Base-by-base conservation (phyloP, 2,329 filamentous ascomycete species). In the Nannizziopsis arthrosporioides region DNA sequence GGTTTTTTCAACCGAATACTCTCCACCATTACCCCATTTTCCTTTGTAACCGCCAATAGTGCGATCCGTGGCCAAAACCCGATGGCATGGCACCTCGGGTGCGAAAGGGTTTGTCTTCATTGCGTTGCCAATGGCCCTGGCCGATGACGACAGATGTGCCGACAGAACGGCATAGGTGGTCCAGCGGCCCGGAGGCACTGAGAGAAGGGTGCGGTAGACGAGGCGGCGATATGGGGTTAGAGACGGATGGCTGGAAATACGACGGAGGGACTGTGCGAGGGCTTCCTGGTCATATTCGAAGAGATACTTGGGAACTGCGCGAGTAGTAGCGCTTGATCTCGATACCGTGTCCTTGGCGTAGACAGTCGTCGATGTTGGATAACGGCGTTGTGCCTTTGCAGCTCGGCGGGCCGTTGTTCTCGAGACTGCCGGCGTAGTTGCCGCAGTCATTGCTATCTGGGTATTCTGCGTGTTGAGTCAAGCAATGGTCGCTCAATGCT, bases 61-160 rank as follows among this genome's bases (percentile, higher is more conserved):
- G 10, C 84, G 81, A 44, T 81, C 81, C 36, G 79, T 81, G 5
- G 84, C 84, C 41, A 93, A 76, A 17, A 90, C 82, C 8, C 87
- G 76, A 64, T 93, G 86, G 56, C 86, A 93, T 1, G 86, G 87
- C 3, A 90, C 82, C 31, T 78, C 74, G 0, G 87, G 86, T 11
- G 87, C 86, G 58, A 90, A 93, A 0, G 86, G 86, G 61, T 94
- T 94, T 32, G 67, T 71, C 14, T 83, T 76, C 59, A 93, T 71
- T 1, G 85, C 85, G 51, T 84, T 86, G 12, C 85, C 85, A 4
- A 92, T 78, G 0, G 85, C 85, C 37, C 85, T 74, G 1, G 85
- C 82, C 2, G 82, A 85, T 17, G 84, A 86, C 9, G 70, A 64
- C 12, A 90, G 73, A 50, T 82, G 75, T 7, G 72, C 72, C 0